Evolutionary conservation across 2,329 filamentous ascomycete species (phyloP).

Genomic region (Aureobasidium sp.): DNA sequence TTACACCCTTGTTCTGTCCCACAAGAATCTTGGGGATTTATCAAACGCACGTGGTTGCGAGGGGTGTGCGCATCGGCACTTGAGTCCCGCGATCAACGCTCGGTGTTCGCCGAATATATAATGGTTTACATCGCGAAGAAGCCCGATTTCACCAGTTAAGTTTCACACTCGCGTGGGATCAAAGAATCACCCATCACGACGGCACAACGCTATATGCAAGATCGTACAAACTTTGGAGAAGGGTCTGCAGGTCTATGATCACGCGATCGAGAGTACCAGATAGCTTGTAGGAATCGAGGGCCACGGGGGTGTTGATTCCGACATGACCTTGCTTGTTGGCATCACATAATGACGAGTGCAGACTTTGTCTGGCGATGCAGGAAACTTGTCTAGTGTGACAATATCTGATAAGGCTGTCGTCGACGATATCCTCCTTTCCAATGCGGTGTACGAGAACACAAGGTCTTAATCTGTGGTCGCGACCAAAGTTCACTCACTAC

Average conservation of each 20-base stretch:
- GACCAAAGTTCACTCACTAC: neutral
- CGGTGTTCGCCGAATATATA: neutral
- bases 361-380: neutral
- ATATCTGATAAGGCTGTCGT: neutral
- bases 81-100: neutral
- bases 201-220: neutral
- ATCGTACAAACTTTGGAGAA: neutral
- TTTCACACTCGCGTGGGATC: neutral
- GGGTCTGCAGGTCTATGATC: neutral
- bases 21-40: neutral
- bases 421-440: neutral
- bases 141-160: neutral
- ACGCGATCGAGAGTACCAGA: neutral
- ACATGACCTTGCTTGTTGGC: neutral
- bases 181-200: neutral
- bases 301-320: neutral
- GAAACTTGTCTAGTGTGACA: neutral
- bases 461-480: neutral
- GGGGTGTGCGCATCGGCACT: neutral
- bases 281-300: neutral
- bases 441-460: neutral
- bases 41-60: neutral
- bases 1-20: neutral
- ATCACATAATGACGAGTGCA: neutral
- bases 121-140: neutral